These are phyloP conservation scores for Globisporangium iwayamae DNA, from an alignment of 352 stramenopile species.

Conservation along the genomic window DNA sequence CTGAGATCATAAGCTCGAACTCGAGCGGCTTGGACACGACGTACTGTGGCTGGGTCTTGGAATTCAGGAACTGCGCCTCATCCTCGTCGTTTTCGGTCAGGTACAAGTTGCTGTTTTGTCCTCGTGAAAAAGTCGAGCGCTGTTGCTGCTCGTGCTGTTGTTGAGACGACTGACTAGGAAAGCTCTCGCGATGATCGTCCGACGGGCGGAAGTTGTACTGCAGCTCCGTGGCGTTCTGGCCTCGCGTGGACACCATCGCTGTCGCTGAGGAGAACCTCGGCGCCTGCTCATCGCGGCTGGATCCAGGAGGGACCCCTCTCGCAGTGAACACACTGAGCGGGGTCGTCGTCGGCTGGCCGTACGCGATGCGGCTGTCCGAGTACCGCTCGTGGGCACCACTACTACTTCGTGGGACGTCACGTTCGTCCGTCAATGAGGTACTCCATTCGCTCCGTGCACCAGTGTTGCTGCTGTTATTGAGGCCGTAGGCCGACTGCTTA, in stretches of 20 bases:
- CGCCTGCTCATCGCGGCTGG: background rate
- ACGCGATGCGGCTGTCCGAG: conserved; percentile 22
- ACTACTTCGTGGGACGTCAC: background rate
- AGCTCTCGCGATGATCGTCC: conserved; percentile 1
- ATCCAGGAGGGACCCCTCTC: conserved; percentile 2
- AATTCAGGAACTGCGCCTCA: conserved; percentile 7
- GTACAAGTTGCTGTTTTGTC: conserved; percentile 1
- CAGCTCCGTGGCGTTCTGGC: conserved; percentile 13
- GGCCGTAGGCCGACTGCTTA: conserved; percentile 36
- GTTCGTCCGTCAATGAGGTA: conserved; percentile 4
- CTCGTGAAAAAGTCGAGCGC: conserved; percentile 5
- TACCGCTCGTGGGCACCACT: conserved; percentile 10
- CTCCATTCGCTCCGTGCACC: background rate
- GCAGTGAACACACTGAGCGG: conserved; percentile 5
- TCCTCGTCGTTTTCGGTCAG: conserved; percentile 11
- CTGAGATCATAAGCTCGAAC: conserved; percentile 42
- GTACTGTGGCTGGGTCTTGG: conserved; percentile 24
- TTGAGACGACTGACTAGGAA: background rate
- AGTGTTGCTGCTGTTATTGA: conserved; percentile 3
- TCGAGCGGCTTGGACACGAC: conserved; percentile 34
- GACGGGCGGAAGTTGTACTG: conserved; percentile 12
- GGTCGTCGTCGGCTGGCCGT: conserved; percentile 12
- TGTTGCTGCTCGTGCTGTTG: conserved; percentile 1
- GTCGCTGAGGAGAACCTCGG: conserved; percentile 2
- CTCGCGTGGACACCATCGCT: background rate